Evolutionary conservation across 192 early-diverging fungal genomes (phyloP).

Genomic region (Chytriomyces sp.): DNA sequence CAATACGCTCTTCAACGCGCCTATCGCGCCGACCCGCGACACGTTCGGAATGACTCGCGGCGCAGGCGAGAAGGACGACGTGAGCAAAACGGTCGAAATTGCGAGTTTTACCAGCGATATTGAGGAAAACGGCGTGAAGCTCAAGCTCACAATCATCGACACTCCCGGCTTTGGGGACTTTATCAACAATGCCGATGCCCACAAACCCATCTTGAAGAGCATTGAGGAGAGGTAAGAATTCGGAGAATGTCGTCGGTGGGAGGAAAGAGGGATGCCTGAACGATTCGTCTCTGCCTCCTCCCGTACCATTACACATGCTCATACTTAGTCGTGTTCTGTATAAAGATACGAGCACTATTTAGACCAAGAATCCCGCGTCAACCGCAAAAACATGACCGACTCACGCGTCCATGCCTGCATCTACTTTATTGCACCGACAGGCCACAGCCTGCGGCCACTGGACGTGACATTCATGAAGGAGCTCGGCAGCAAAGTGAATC

Average conservation of each 20-base stretch:
- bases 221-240: conserved; percentile 94
- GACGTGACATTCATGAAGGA: conserved; percentile 98
- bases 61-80: conserved; percentile 70
- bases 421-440: conserved; percentile 98
- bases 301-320: neutral
- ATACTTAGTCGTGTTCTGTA: neutral
- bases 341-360: conserved; percentile 88
- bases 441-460: conserved; percentile 87
- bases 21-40: conserved; percentile 88
- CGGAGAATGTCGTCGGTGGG: neutral
- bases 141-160: conserved; percentile 95
- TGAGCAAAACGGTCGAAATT: conserved; percentile 67
- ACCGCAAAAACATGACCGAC: conserved; percentile 57
- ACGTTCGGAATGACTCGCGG: conserved; percentile 65
- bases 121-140: conserved; percentile 92
- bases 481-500: conserved; percentile 89
- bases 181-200: conserved; percentile 76
- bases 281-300: neutral
- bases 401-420: conserved; percentile 92
- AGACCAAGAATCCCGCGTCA: conserved; percentile 76
- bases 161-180: conserved; percentile 84
- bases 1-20: conserved; percentile 67
- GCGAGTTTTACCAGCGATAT: conserved; percentile 49
- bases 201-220: conserved; percentile 91
- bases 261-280: neutral